phyloP scores from a whole-genome alignment of 2,329 filamentous ascomycete genomes.

The Xylariaceae sp. region DNA sequence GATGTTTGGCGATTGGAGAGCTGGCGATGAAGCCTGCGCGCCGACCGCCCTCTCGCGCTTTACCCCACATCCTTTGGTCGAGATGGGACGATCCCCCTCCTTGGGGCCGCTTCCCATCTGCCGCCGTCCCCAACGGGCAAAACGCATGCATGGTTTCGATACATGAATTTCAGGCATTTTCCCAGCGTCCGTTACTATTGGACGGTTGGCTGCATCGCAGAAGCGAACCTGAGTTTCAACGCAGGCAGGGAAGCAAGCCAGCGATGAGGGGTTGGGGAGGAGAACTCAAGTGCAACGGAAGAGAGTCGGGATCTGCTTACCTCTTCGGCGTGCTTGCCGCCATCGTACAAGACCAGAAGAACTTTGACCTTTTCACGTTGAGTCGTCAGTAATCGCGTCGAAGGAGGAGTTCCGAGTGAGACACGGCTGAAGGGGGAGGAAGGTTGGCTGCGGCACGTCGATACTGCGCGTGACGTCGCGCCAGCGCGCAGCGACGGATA shows the following conservation, averaged over 20 bases:
- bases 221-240: constrained; percentile 5
- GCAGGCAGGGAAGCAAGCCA: not conserved
- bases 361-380: constrained; percentile 77
- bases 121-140: constrained; percentile 6
- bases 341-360: constrained; percentile 90
- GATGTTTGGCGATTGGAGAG: not conserved
- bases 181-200: constrained; percentile 6
- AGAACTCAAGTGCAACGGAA: constrained; percentile 1
- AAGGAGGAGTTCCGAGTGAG: constrained; percentile 45
- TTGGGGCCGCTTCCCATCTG: constrained; percentile 2
- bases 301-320: constrained; percentile 51
- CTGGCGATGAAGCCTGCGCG: constrained; percentile 9
- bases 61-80: too few species aligned
- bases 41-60: not conserved
- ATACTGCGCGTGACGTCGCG: constrained; percentile 21
- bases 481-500: constrained; percentile 17
- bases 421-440: constrained; percentile 30
- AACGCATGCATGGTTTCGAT: constrained; percentile 8
- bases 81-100: too few species aligned
- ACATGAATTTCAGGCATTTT: not conserved
- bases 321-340: constrained; percentile 80
- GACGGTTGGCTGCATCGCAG: constrained; percentile 2
- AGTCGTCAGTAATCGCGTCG: constrained; percentile 55
- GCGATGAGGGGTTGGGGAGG: not conserved
- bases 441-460: constrained; percentile 14